phyloP scores from a whole-genome alignment of 768 basidiomycete genomes.

The Harrya chromipes region DNA sequence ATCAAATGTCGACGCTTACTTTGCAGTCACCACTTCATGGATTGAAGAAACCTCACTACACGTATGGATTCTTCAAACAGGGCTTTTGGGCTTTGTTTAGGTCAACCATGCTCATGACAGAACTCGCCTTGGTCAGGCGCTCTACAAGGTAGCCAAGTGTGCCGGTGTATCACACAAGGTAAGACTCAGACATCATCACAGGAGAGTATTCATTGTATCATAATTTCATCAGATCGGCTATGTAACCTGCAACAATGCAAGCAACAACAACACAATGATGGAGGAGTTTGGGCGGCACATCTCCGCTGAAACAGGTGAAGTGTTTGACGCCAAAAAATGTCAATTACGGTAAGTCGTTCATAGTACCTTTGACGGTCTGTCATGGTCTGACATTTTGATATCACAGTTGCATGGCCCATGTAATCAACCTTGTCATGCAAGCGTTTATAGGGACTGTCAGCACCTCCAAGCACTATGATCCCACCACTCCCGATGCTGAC shows the following conservation, averaged over 20 bases:
- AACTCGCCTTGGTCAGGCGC: constrained; percentile 32
- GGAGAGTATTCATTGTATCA: too few relatives aligned
- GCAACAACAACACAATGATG: background rate
- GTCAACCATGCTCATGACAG: constrained; percentile 41
- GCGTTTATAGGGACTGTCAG: background rate
- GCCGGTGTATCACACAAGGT: constrained; percentile 31
- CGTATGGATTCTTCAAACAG: background rate
- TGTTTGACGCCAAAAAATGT: too few relatives aligned
- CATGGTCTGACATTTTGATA: too few relatives aligned
- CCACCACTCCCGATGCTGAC: background rate
- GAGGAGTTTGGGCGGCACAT: too few relatives aligned
- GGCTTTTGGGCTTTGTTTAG: constrained; percentile 5
- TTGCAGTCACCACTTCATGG: background rate
- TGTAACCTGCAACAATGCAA: background rate
- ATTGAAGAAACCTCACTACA: background rate
- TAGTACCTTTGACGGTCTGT: too few relatives aligned
- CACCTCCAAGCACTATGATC: background rate
- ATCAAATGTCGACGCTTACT: background rate
- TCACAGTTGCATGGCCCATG: background rate
- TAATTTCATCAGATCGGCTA: background rate
- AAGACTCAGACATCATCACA: too few relatives aligned
- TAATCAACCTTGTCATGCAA: background rate
- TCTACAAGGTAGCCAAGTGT: constrained; percentile 34
- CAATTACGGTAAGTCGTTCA: background rate
- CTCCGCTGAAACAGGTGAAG: too few relatives aligned